phyloP scores from a whole-genome alignment of 768 basidiomycete genomes.

The Hysterangium stoloniferum region DNA sequence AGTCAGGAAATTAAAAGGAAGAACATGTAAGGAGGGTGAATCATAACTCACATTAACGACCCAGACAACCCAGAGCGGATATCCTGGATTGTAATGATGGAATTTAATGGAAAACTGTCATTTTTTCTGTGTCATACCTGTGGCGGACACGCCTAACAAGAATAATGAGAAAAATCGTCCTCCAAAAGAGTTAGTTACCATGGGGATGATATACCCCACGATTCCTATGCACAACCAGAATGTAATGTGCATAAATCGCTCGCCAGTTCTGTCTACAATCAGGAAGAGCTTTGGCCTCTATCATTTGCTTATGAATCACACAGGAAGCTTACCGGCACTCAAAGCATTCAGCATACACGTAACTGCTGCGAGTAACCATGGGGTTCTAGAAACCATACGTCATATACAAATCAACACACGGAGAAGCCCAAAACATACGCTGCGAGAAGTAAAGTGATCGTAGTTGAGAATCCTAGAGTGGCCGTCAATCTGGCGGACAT shows the following conservation, averaged over 20 bases:
- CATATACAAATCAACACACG: not conserved
- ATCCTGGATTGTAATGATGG: too few relatives aligned
- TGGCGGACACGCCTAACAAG: slow-evolving; percentile 53
- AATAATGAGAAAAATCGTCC: slow-evolving; percentile 57
- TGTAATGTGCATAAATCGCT: slow-evolving; percentile 55
- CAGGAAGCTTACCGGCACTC: slow-evolving; percentile 41
- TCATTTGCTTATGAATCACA: too few relatives aligned
- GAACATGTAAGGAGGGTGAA: too few relatives aligned
- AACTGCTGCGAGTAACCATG: slow-evolving; percentile 49
- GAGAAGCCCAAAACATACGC: slow-evolving; percentile 37
- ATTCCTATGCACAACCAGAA: slow-evolving; percentile 55
- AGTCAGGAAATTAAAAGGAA: slow-evolving; percentile 1
- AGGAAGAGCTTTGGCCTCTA: too few relatives aligned
- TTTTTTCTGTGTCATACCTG: too few relatives aligned
- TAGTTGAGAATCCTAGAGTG: slow-evolving; percentile 57
- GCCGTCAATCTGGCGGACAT: slow-evolving; percentile 37
- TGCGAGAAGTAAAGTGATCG: slow-evolving; percentile 48
- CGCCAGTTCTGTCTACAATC: slow-evolving; percentile 56
- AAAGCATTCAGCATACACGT: slow-evolving; percentile 45
- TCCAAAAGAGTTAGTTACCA: slow-evolving; percentile 42
- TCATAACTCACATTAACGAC: slow-evolving; percentile 37
- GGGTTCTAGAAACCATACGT: slow-evolving; percentile 35
- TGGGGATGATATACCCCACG: slow-evolving; percentile 51
- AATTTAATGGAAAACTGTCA: too few relatives aligned
- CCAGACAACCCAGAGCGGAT: slow-evolving; percentile 48